These are phyloP conservation scores for Leptographium lundbergii DNA, from an alignment of 2,329 filamentous ascomycete genomes.

Conservation along the genomic window DNA sequence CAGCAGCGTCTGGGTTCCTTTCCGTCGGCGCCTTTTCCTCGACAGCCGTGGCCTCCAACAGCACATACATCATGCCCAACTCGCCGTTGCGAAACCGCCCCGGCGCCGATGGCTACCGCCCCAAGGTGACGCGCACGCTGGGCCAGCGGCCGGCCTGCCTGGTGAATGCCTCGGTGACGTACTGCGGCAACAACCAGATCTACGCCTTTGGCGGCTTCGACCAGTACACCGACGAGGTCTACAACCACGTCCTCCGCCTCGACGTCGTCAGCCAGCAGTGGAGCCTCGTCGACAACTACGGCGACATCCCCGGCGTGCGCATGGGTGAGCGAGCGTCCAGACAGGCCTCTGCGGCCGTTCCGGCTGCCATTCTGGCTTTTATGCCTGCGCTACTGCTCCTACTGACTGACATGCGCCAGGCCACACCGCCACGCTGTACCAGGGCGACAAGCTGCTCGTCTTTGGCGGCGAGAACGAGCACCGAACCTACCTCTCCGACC, in stretches of 20 bases:
- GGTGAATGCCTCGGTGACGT: conserved; percentile 98
- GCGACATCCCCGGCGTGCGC: conserved; percentile 89
- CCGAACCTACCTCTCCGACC: conserved; percentile 83
- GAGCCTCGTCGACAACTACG: conserved; percentile 96
- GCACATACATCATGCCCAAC: conserved; percentile 80
- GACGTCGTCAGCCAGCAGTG: conserved; percentile 83
- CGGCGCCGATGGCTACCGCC: conserved; percentile 64
- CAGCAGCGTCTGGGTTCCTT: neutral
- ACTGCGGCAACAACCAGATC: conserved; percentile 93
- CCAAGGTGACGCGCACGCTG: conserved; percentile 66
- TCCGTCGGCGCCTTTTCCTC: neutral
- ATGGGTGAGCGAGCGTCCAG: conserved; percentile 55
- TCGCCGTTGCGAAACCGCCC: conserved; percentile 58
- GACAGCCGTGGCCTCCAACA: neutral
- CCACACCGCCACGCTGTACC: conserved; percentile 87
- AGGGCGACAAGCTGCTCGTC: conserved; percentile 88
- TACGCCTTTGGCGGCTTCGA: conserved; percentile 98
- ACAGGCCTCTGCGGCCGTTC: neutral
- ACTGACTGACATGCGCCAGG: conserved; percentile 34
- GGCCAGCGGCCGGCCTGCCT: conserved; percentile 82
- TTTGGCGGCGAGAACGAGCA: conserved; percentile 98
- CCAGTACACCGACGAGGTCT: conserved; percentile 97
- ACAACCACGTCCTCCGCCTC: conserved; percentile 88
- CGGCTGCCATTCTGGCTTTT: neutral
- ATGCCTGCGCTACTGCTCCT: no score